Evolutionary conservation across 768 basidiomycete genomes (phyloP), one percentile per base, ranked within the genome.

Genomic region (Rhizopogon rudus): DNA sequence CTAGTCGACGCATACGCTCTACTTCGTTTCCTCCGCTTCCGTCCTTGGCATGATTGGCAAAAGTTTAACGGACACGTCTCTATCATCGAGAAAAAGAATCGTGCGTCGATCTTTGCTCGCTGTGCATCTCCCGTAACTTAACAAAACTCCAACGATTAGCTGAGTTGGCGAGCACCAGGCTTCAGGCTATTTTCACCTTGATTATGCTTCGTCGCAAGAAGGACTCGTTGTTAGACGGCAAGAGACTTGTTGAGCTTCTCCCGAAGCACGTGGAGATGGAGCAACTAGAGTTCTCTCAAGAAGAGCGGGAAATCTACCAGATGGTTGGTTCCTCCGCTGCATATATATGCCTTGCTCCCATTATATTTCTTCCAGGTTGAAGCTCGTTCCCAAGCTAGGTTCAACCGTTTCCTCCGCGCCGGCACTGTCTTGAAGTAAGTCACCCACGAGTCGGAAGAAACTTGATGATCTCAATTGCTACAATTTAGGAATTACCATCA

Each of bases 391-490:
- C 84, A 86, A 58, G 79, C 79, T 1, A 78, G 71, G 29, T 88
- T 91, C 73, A 89, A 88, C 62, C 72, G 78, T 17, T 87, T 73
- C 66, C 70, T 85, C 8, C 68, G 72, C 5, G 81, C 76, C 5
- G 85, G 86, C 1, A 87, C 87, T 0, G 85, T 89, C 10, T 69
- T 89, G 40, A 89, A 89, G 80, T 80, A 60, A 35, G 75, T 63
- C 52, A 45, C 40, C 48, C 10, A 29, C 5, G 8, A 7, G 16
- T 35, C 5, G 14, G 35, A 49, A 20, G 5, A 29, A 40, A 22
- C 10, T 1, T 31, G 31, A 28, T 28, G 56, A 25, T 44, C 17
- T 28, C n/a, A 33, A 17, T 41, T 14, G 5, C 25, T 16, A 14
- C 35, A 12, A 10, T 54, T 7, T 46, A 81, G 78, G 63, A 83